phyloP scores from a whole-genome alignment of 169 alveolate genomes.

The Plasmodium berghei region DNA sequence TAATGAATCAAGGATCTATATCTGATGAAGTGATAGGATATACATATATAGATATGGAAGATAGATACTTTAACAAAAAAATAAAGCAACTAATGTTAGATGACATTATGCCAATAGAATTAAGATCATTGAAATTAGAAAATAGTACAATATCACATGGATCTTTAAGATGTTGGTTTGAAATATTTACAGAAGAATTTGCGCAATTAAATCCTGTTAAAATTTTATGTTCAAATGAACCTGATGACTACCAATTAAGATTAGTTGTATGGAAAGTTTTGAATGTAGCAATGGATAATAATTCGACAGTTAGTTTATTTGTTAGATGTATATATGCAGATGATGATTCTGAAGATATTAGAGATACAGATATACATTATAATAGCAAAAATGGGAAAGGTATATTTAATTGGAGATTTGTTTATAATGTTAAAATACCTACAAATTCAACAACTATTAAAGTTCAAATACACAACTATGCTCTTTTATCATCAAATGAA shows the following conservation, averaged over 20 bases:
- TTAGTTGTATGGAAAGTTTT: slow-evolving; percentile 92
- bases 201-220: slow-evolving; percentile 90
- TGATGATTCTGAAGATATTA: slow-evolving; percentile 85
- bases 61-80: slow-evolving; percentile 89
- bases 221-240: slow-evolving; percentile 87
- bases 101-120: slow-evolving; percentile 87
- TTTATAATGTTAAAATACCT: slow-evolving; percentile 89
- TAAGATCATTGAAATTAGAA: slow-evolving; percentile 84
- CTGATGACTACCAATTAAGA: slow-evolving; percentile 90
- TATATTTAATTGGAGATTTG: slow-evolving; percentile 92
- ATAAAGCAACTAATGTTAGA: slow-evolving; percentile 86
- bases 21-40: slow-evolving; percentile 91
- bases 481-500: slow-evolving; percentile 85
- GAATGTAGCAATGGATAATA: slow-evolving; percentile 89
- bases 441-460: slow-evolving; percentile 88
- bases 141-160: slow-evolving; percentile 91
- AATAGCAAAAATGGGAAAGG: slow-evolving; percentile 92
- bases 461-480: slow-evolving; percentile 86
- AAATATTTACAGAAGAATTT: slow-evolving; percentile 86
- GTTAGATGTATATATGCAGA: slow-evolving; percentile 88
- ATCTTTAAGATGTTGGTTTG: slow-evolving; percentile 91
- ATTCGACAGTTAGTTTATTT: slow-evolving; percentile 87
- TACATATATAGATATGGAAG: slow-evolving; percentile 91
- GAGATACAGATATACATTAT: slow-evolving; percentile 92
- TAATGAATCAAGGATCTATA: slow-evolving; percentile 89